phyloP scores from a whole-genome alignment of 371 early-diverging fungal genomes.

The Apophysomyces elegans region DNA sequence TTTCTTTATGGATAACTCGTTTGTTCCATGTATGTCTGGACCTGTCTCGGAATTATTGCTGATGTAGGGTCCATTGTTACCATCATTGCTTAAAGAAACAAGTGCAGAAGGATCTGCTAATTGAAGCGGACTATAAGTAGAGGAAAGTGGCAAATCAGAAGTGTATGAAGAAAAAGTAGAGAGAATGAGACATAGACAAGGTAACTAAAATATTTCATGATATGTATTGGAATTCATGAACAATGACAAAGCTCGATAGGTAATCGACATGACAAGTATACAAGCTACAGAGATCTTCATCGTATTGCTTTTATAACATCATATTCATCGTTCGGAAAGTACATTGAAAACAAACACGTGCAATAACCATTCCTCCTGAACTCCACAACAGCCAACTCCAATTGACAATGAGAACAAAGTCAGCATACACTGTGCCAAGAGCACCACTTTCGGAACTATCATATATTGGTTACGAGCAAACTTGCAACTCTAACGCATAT shows the following conservation, averaged over 20 bases:
- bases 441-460: too few species aligned
- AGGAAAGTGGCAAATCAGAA: constrained; percentile 1
- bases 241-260: too few species aligned
- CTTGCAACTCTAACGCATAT: too few species aligned
- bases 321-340: neutral
- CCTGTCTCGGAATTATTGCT: neutral
- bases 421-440: too few species aligned
- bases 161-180: too few species aligned
- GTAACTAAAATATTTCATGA: too few species aligned
- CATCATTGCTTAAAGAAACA: neutral
- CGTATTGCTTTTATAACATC: neutral
- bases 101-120: neutral
- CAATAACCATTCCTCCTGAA: neutral
- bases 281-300: neutral
- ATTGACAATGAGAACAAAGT: neutral
- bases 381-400: neutral
- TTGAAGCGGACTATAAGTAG: neutral
- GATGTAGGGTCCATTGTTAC: constrained; percentile 10
- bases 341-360: constrained; percentile 8
- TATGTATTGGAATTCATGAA: too few species aligned
- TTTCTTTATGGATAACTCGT: neutral
- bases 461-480: too few species aligned
- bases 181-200: too few species aligned
- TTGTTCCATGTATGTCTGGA: neutral
- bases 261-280: too few species aligned